Evolutionary conservation across 73 alveolate genomes (phyloP).

Genomic region (Blepharisma japonicum): DNA sequence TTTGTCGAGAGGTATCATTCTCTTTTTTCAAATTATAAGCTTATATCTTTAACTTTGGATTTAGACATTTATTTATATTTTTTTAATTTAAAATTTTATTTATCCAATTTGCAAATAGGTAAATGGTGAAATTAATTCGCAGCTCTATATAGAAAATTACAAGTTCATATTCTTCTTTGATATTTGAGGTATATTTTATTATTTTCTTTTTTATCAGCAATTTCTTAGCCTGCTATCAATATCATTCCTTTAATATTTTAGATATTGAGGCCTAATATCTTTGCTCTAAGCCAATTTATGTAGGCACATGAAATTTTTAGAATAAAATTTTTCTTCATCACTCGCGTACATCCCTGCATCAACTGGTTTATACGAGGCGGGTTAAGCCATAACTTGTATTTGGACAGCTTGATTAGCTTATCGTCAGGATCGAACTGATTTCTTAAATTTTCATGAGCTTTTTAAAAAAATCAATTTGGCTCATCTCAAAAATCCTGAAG

Average conservation of each 20-base stretch:
- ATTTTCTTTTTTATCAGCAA: slow-evolving; percentile 15
- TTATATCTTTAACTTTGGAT: no score
- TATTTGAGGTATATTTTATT: background rate
- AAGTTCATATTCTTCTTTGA: background rate
- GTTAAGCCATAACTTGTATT: slow-evolving; percentile 53
- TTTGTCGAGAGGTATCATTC: no score
- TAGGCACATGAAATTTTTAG: slow-evolving; percentile 1
- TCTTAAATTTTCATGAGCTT: slow-evolving; percentile 34
- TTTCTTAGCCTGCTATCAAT: background rate
- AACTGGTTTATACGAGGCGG: slow-evolving; percentile 44
- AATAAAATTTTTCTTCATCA: slow-evolving; percentile 1
- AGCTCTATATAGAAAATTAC: no score
- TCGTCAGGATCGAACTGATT: slow-evolving; percentile 43
- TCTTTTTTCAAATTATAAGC: no score
- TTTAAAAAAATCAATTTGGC: slow-evolving; percentile 32
- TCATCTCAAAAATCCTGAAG: slow-evolving; percentile 24
- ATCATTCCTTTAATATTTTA: background rate
- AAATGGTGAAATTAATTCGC: no score
- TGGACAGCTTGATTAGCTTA: slow-evolving; percentile 18
- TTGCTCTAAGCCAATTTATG: background rate
- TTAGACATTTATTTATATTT: no score
- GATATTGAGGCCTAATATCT: background rate
- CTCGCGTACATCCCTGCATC: slow-evolving; percentile 20
- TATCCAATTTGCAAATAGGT: no score
- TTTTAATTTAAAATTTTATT: no score